Base-by-base conservation (phyloP, 768 basidiomycete genomes). In the Suillus subluteus region DNA sequence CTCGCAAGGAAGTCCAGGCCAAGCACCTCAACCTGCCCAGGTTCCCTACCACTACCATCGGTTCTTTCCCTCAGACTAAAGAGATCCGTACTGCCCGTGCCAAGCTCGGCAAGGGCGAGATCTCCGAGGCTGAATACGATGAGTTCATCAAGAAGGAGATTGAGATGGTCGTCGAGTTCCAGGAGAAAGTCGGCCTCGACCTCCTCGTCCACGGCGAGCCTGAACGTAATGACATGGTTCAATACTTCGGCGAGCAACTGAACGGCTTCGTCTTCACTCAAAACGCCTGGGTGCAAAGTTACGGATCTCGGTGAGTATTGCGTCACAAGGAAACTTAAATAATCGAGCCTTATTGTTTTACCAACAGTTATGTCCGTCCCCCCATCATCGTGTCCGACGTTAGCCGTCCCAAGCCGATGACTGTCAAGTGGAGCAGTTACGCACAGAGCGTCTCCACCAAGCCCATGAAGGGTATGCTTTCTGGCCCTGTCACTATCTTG, bases 401-500 rank as follows among this genome's bases (percentile, higher is more conserved):
- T 77, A 96, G 92, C 82, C 94, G 98, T 72, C 87, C 94, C 62
- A 81, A 81, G 50, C 89, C 97, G 62, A 99, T 99, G 85, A 98
- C 98, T 74, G 96, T 99, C 76, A 89, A 88, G 78, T 99, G 98
- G 98, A 94, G 92, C 69, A 88, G 88, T 74, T 99, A 97, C 80
- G 98, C 98, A 64, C 98, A 99, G 84, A 95, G 92, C 76, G 76
- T 98, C 75, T 94, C 96, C 72, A 82, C 87, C 77, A 90, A 88
- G 79, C 98, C 96, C 73, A 96, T 99, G 95, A 99, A 99, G 90
- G 97, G 97, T 72, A 98, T 99, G 98, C 86, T 99, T 65, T 96
- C 97, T 65, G 97, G 97, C 69, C 96, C 96, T 23, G 96, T 98
- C 79, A 96, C 95, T 68, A 98, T 99, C 82, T 89, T 99, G 81